Evolutionary conservation across 306 rosid species (phyloP), one percentile per base, ranked within the genome.

Genomic region (Glycine latifolia): DNA sequence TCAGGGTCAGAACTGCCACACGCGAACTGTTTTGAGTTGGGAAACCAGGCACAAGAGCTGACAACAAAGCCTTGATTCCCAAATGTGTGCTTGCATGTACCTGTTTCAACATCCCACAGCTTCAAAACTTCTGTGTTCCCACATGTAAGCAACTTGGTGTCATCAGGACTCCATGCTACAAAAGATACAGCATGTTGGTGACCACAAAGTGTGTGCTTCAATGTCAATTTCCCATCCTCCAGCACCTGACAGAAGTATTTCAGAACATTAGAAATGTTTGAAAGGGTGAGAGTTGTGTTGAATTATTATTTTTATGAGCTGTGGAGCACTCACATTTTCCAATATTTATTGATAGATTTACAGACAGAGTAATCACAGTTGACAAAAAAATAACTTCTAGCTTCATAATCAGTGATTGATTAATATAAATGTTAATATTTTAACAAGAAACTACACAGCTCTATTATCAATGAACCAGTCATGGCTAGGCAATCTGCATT

Each of bases 31-130:
- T 77, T 85, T 79, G 98, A 92, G 90, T 91, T 88, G 3, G 97
- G 97, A 91, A 92, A 91, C 98, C 98, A 94, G 75, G 97, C 98
- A 78, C 97, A 95, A 56, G 97, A 93, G 94, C 97, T 94, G 82
- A 95, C 94, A 81, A 86, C 87, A 82, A 93, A 93, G 89, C 87
- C 92, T 82, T 66, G 84, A 86, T 85, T 88, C 79, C 91, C 93
- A 85, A 93, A 93, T 79, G 97, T 95, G 86, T 90, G 97, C 88
- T 80, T 91, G 90, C 97, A 88, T 82, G 90, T 87, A 83, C 99
- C 96, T 83, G 97, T 89, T 88, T 95, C 95, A 78, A 89, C 92
- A 77, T 95, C 97, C 97, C 97, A 95, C 78, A 93, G 91, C 88
- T 91, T 95, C 79, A 95, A 87, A 74, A 90, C 99, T 88, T 95